Percentiles rank a stretch among this genome's conserved stretches.
Conservation (phyloP, 805 yeast species). For the Pichia deserticola region DNA sequence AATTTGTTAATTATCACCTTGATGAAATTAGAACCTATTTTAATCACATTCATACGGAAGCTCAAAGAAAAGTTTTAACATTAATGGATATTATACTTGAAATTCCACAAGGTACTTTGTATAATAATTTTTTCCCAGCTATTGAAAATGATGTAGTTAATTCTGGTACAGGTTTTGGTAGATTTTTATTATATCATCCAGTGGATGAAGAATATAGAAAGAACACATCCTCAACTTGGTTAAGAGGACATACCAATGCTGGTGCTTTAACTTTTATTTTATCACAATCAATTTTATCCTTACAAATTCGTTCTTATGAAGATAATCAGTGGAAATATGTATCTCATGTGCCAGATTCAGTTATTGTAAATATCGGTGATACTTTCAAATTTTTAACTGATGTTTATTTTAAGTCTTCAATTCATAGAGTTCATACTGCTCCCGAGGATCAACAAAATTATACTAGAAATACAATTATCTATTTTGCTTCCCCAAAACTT, state of each 20-base stretch:
- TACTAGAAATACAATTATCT: slow-evolving; percentile 34
- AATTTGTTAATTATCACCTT: slow-evolving; percentile 32
- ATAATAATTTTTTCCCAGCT: slow-evolving; percentile 30
- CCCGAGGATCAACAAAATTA: slow-evolving; percentile 33
- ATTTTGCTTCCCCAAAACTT: slow-evolving; percentile 35
- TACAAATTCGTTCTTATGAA: slow-evolving; percentile 33
- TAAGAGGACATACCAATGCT: slow-evolving; percentile 42
- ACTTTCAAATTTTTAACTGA: slow-evolving; percentile 37
- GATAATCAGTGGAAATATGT: slow-evolving; percentile 35
- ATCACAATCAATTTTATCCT: slow-evolving; percentile 34
- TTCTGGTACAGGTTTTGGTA: slow-evolving; percentile 35
- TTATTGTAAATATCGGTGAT: slow-evolving; percentile 37
- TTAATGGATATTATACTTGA: slow-evolving; percentile 40
- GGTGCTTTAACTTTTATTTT: slow-evolving; percentile 35
- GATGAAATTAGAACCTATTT: slow-evolving; percentile 35
- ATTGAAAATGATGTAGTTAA: slow-evolving; percentile 24
- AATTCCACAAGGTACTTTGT: slow-evolving; percentile 40
- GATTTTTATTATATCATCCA: slow-evolving; percentile 33
- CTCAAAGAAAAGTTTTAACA: slow-evolving; percentile 30
- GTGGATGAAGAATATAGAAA: slow-evolving; percentile 24
- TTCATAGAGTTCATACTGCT: slow-evolving; percentile 43
- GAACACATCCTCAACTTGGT: slow-evolving; percentile 33
- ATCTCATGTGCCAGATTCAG: slow-evolving; percentile 31
- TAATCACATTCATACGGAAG: slow-evolving; percentile 30
- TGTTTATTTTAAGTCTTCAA: slow-evolving; percentile 38